Base-by-base conservation (phyloP, 2,329 filamentous ascomycete species). In the Calonectria fujianensis region DNA sequence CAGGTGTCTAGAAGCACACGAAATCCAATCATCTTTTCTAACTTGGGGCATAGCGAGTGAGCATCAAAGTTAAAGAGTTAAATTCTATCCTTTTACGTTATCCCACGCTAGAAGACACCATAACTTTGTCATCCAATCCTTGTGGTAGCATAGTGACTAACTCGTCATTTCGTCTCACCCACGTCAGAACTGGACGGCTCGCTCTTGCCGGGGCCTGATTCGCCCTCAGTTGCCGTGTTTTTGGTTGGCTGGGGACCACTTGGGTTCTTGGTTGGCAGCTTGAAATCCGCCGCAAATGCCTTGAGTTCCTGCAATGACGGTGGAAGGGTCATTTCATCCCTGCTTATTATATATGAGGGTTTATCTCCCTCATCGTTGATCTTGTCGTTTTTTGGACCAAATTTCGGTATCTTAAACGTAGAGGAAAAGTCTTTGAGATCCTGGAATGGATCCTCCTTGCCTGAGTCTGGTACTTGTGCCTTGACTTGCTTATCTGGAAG, bases 401-500 rank as follows among this genome's bases (percentile, higher is more conserved):
- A 59, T 10, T 59, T 37, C 6, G 54, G 54, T 37, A 59, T 59
- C 20, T 59, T 59, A 10, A 59, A 59, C 9, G 54, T 59, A 10
- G 54, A n/a, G 2, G 54, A n/a, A 37, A 59, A 59, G 20, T 59
- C 31, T 11, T 24, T 59, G 18, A 59, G 54, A 14, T 59, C 54
- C 24, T 59, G 18, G 24, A 59, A 59, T 14, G 54, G 31, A 14
- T n/a, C 20, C 1, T 37, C 10, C 7, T 59, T 59, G 9, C 10
- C 20, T 10, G 54, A 24, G 3, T 24, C 18, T 16, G 18, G 20
- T 1, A 37, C n/a, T 27, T 59, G 31, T 14, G 54, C 11, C 10
- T 24, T 37, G 11, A 1, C 37, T n/a, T 59, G 16, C 8, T 37
- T 59, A 24, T 24, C 13, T 4, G 29, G 14, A 4, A 11, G 32